Evolutionary conservation across 768 basidiomycete genomes (phyloP).

Genomic region (Psilocybe tampanensis): DNA sequence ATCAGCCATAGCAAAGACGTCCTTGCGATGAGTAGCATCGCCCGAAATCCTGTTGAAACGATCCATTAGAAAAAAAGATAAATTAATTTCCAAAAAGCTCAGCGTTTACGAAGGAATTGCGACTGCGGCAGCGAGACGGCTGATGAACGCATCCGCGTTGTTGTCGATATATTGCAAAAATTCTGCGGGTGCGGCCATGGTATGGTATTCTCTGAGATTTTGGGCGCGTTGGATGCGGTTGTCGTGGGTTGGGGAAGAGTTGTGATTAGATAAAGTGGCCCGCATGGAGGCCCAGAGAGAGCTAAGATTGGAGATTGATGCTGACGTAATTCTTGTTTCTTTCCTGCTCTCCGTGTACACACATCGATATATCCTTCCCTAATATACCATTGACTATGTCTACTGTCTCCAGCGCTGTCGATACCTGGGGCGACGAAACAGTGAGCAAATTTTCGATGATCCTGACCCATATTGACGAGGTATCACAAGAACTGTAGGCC

Average conservation of each 20-base stretch:
- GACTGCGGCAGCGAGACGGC: slow-evolving; percentile 79
- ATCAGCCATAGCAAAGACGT: slow-evolving; percentile 84
- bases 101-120: slow-evolving; percentile 72
- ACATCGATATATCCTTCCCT: neutral
- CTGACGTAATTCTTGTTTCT: slow-evolving; percentile 16
- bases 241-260: slow-evolving; percentile 2
- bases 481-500: slow-evolving; percentile 3
- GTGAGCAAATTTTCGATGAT: slow-evolving; percentile 14
- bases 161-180: slow-evolving; percentile 61
- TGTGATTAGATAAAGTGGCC: slow-evolving; percentile 7
- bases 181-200: slow-evolving; percentile 52
- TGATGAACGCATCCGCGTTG: slow-evolving; percentile 74
- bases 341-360: slow-evolving; percentile 10
- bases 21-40: slow-evolving; percentile 68
- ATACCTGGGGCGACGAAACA: slow-evolving; percentile 25
- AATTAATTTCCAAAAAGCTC: slow-evolving; percentile 3
- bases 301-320: neutral
- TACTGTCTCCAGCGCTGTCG: slow-evolving; percentile 18
- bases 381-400: slow-evolving; percentile 11
- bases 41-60: slow-evolving; percentile 57
- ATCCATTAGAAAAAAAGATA: neutral
- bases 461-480: slow-evolving; percentile 2
- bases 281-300: neutral
- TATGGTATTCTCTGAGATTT: neutral
- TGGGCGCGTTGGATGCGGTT: neutral